These are phyloP conservation scores for Lolium multiflorum DNA, from an alignment of 176 grass and related monocot species.

Conservation along the genomic window DNA sequence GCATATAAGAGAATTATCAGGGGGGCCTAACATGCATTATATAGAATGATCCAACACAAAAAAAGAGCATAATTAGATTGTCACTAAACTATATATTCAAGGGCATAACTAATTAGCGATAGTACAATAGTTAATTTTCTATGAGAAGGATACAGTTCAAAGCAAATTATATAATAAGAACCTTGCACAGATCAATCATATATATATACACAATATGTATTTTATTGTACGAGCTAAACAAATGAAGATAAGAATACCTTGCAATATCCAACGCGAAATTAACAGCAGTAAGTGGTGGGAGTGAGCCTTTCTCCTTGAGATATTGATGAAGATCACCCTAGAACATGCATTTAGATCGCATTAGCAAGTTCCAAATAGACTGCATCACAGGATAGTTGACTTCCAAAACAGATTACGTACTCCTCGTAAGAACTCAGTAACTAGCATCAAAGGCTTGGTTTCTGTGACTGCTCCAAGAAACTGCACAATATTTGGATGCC, in stretches of 20 bases:
- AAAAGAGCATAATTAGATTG: neutral
- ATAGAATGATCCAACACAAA: neutral
- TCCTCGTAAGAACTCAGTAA: conserved; percentile 94
- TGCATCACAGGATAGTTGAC: conserved; percentile 11
- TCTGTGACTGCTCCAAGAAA: conserved; percentile 99
- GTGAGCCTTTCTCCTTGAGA: conserved; percentile 89
- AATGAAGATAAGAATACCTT: conserved; percentile 66
- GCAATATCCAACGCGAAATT: conserved; percentile 97
- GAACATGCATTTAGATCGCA: conserved; percentile 41
- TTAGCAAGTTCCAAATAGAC: conserved; percentile 11
- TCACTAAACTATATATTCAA: conserved; percentile 12
- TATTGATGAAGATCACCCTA: conserved; percentile 99
- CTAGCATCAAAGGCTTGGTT: conserved; percentile 94
- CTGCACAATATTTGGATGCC: conserved; percentile 99
- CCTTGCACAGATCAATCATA: neutral
- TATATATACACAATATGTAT: neutral
- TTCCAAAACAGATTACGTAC: conserved; percentile 53
- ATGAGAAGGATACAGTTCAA: neutral
- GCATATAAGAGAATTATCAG: conserved; percentile 10
- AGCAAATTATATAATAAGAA: neutral
- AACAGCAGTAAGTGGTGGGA: conserved; percentile 66
- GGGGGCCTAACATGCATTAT: neutral
- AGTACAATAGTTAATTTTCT: conserved; percentile 16
- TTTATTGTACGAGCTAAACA: conserved; percentile 5
- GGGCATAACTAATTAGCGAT: neutral